Base-by-base conservation (phyloP, 208 protist genomes). In the Leishmania gerbilli region DNA sequence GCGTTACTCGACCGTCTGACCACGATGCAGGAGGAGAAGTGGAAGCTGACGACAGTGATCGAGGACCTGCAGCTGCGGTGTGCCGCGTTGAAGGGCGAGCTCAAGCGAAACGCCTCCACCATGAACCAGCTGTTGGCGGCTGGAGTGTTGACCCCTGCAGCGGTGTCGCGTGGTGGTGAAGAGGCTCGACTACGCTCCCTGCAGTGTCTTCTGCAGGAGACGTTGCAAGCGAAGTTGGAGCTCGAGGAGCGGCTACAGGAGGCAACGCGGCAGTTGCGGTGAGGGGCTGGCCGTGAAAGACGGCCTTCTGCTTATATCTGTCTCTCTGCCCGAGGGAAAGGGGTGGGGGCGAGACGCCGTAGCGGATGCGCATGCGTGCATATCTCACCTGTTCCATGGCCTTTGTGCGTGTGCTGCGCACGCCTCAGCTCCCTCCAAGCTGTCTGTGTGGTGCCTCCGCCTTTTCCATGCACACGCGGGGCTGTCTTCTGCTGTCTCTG, bases 1-100 rank as follows among this genome's bases (percentile, higher is more conserved):
- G 87, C 84, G 1, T 85, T 93, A 8, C 86, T 89, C 19, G 71
- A 83, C 56, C 88, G 88, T 0, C 76, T 94, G 55, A 85, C 81
- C 24, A 83, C 84, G 21, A 79, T 92, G 83, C 90, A 95, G 84
- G 80, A 93, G 79, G 88, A 90, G 53, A 93, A 93, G 76, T 93
- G 87, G 84, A 80, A 76, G 27, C 60, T 91, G 37, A 89, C 82
- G 53, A 78, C 81, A 31, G 76, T 83, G 55, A 64, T 91, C n/a
- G 88, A 92, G 37, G 90, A 92, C 56, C 58, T 89, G 64, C 88
- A 89, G 64, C 68, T 55, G 65, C 85, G 87, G 37, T 90, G 86
- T 60, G 77, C 55, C 13, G 69, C 75, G 40, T 81, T 92, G 42
- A 74, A 88, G 74, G 81, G 74, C 34, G 85, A 88, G 65, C 76